phyloP scores from a whole-genome alignment of 2,329 filamentous ascomycete genomes.

The Sordariomycetes sp. region DNA sequence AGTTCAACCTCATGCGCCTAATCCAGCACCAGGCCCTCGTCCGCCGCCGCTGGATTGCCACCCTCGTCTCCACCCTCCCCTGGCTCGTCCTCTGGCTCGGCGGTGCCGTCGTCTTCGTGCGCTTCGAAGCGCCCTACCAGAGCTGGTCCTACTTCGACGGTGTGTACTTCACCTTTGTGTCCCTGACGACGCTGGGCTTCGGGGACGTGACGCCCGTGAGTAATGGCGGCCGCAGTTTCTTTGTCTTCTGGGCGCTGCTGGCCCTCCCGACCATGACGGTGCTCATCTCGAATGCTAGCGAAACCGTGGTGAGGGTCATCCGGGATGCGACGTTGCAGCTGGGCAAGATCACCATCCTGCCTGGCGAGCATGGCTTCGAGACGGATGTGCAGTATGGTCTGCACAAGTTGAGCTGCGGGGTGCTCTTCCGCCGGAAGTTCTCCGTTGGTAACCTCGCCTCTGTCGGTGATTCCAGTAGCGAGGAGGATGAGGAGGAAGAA shows the following conservation, averaged over 20 bases:
- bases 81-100: constrained; percentile 72
- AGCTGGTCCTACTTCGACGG: constrained; percentile 66
- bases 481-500: constrained; percentile 17
- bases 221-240: constrained; percentile 72
- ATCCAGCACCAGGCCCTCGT: constrained; percentile 58
- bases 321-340: constrained; percentile 43
- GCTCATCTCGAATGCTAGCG: constrained; percentile 71
- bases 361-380: constrained; percentile 39
- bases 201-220: constrained; percentile 70
- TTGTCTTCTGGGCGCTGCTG: constrained; percentile 85
- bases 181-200: constrained; percentile 77
- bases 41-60: constrained; percentile 64
- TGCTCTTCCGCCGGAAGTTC: constrained; percentile 20
- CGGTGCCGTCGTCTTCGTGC: constrained; percentile 64
- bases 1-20: constrained; percentile 71
- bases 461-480: neutral
- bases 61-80: constrained; percentile 54
- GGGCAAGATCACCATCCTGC: constrained; percentile 50
- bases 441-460: constrained; percentile 6
- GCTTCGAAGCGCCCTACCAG: constrained; percentile 40
- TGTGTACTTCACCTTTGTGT: constrained; percentile 79
- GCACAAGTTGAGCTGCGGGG: constrained; percentile 29
- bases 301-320: constrained; percentile 63
- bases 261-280: constrained; percentile 84
- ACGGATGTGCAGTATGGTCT: constrained; percentile 32